These are phyloP conservation scores for Kuraishia floccosa DNA, from an alignment of 805 yeast species.

Conservation along the genomic window DNA sequence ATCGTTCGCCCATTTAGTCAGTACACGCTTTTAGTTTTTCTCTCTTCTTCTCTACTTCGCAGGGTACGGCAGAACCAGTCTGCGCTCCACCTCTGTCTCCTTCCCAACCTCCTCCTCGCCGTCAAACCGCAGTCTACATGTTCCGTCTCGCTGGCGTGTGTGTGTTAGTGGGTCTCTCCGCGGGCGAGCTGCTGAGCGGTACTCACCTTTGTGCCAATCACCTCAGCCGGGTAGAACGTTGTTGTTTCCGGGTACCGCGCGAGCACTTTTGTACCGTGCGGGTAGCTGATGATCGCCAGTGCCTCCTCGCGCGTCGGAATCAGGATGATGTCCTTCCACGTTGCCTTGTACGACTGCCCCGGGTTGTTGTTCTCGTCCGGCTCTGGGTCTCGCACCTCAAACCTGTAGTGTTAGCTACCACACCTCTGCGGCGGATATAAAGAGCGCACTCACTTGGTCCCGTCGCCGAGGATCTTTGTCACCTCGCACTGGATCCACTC, in stretches of 20 bases:
- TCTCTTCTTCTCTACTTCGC: constrained; percentile 1
- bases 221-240: constrained; percentile 91
- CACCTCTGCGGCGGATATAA: background rate
- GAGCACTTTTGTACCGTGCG: constrained; percentile 70
- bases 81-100: constrained; percentile 85
- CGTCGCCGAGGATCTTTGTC: constrained; percentile 63
- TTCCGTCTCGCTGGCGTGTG: constrained; percentile 42
- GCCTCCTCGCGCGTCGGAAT: constrained; percentile 48
- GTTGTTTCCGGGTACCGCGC: constrained; percentile 98
- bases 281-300: constrained; percentile 36
- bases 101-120: constrained; percentile 97
- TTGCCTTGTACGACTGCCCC: constrained; percentile 77
- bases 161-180: background rate
- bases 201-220: constrained; percentile 51
- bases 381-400: constrained; percentile 95
- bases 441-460: constrained; percentile 23
- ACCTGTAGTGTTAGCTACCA: constrained; percentile 23
- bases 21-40: background rate
- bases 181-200: background rate
- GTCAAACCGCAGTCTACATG: constrained; percentile 74
- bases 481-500: constrained; percentile 98
- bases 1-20: background rate
- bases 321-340: constrained; percentile 65
- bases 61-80: constrained; percentile 74
- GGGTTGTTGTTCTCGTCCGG: constrained; percentile 90